Evolutionary conservation across 2,329 filamentous ascomycete genomes (phyloP).

Genomic region (Helotiales sp.): DNA sequence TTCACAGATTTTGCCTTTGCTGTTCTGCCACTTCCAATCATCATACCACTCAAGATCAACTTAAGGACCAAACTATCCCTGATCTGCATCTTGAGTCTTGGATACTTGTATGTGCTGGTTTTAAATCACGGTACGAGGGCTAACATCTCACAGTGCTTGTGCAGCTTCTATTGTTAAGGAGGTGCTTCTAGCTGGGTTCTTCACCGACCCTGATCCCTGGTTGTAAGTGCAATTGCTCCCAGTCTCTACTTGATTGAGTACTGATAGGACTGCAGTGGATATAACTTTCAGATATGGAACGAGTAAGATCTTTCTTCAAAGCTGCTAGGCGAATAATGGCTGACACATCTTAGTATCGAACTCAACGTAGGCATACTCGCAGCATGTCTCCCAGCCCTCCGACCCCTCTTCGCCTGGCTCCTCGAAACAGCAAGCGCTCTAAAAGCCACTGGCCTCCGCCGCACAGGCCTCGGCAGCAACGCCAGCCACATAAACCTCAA

Average conservation of each 20-base stretch:
- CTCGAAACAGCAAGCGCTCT: slow-evolving; percentile 29
- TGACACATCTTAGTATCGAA: slow-evolving; percentile 37
- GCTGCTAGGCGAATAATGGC: background rate
- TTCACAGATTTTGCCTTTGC: slow-evolving; percentile 37
- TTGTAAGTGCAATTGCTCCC: slow-evolving; percentile 13
- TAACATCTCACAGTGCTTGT: slow-evolving; percentile 36
- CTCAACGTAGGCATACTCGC: slow-evolving; percentile 45
- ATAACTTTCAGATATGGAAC: slow-evolving; percentile 45
- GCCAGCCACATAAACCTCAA: slow-evolving; percentile 9
- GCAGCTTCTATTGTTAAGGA: slow-evolving; percentile 45
- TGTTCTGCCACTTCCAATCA: slow-evolving; percentile 42
- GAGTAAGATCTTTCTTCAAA: slow-evolving; percentile 20
- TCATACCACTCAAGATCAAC: slow-evolving; percentile 44
- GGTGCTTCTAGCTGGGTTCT: slow-evolving; percentile 39
- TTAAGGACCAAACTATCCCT: slow-evolving; percentile 42
- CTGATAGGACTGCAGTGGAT: slow-evolving; percentile 7
- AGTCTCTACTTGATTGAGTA: background rate
- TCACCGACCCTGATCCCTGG: slow-evolving; percentile 39
- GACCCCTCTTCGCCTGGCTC: slow-evolving; percentile 39
- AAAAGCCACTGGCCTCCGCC: background rate
- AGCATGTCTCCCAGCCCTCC: slow-evolving; percentile 43
- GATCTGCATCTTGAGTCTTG: slow-evolving; percentile 27
- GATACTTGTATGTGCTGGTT: slow-evolving; percentile 22
- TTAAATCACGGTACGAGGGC: background rate
- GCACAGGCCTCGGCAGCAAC: background rate